These are phyloP conservation scores for Aciculoconidium aculeatum DNA, from an alignment of 805 yeast genomes.

Conservation along the genomic window DNA sequence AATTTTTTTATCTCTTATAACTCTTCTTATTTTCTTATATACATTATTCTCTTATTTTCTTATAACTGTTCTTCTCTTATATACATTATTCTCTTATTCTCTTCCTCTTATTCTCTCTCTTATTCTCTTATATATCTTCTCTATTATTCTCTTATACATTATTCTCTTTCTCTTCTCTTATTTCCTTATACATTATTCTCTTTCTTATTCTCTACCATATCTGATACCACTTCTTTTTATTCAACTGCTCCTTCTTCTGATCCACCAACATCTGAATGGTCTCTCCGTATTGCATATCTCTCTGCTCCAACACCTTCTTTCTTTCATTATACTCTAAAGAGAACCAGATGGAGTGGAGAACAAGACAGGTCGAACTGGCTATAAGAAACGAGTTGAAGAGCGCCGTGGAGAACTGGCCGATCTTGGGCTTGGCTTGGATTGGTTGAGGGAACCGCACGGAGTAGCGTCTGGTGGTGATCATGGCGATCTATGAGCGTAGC, in stretches of 20 bases:
- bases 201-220: conserved; percentile 6
- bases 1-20: too few species aligned
- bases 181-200: too few species aligned
- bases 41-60: too few species aligned
- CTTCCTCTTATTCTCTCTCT: too few species aligned
- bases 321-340: conserved; percentile 24
- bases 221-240: conserved; percentile 10
- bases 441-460: conserved; percentile 4
- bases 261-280: conserved; percentile 25
- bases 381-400: conserved; percentile 32
- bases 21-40: too few species aligned
- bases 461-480: too few species aligned
- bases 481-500: too few species aligned
- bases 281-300: conserved; percentile 17
- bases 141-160: too few species aligned
- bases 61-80: too few species aligned
- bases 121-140: too few species aligned
- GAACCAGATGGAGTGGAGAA: conserved; percentile 29
- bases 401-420: conserved; percentile 34
- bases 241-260: conserved; percentile 11
- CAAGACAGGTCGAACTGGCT: conserved; percentile 34
- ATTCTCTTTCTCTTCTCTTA: too few species aligned
- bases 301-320: conserved; percentile 12
- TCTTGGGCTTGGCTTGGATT: conserved; percentile 19
- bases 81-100: too few species aligned